phyloP scores from a whole-genome alignment of 768 basidiomycete species.

The Pseudohyphozyma bogoriensis region DNA sequence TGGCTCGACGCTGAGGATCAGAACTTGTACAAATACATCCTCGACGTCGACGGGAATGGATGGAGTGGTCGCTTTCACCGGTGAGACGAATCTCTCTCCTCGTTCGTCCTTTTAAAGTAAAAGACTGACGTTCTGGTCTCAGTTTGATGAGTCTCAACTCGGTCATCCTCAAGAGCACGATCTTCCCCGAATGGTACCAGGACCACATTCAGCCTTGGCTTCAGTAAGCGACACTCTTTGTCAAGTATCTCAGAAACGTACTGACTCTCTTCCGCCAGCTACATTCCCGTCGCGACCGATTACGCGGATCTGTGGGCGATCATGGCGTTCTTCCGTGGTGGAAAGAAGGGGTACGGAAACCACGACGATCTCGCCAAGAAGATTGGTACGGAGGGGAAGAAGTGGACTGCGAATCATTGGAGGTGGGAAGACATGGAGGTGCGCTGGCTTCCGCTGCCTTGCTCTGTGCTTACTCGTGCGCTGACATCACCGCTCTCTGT shows the following conservation, averaged over 20 bases:
- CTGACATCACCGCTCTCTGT: no score
- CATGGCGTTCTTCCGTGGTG: slow-evolving; percentile 39
- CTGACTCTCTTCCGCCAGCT: slow-evolving; percentile 22
- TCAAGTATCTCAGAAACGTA: not conserved
- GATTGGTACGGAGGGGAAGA: slow-evolving; percentile 32
- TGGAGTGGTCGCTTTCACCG: slow-evolving; percentile 79
- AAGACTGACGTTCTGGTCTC: not conserved
- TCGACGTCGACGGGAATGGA: slow-evolving; percentile 88
- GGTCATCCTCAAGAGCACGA: slow-evolving; percentile 39
- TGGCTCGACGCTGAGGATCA: slow-evolving; percentile 37
- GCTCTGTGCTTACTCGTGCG: not conserved
- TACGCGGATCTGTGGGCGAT: slow-evolving; percentile 37
- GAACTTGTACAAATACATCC: slow-evolving; percentile 44
- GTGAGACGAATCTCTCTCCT: not conserved
- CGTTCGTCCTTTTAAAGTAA: not conserved
- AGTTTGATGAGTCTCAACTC: slow-evolving; percentile 41
- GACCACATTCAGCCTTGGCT: slow-evolving; percentile 40
- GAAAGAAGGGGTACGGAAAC: slow-evolving; percentile 24
- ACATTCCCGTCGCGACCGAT: slow-evolving; percentile 38
- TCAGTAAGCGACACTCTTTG: slow-evolving; percentile 27
- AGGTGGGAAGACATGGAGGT: slow-evolving; percentile 37
- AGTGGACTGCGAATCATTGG: slow-evolving; percentile 36
- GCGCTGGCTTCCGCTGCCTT: slow-evolving; percentile 28
- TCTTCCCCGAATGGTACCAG: slow-evolving; percentile 34
- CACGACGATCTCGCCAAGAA: slow-evolving; percentile 41